Base-by-base conservation (phyloP, 805 yeast species). In the Metschnikowia baotianmanensis region DNA sequence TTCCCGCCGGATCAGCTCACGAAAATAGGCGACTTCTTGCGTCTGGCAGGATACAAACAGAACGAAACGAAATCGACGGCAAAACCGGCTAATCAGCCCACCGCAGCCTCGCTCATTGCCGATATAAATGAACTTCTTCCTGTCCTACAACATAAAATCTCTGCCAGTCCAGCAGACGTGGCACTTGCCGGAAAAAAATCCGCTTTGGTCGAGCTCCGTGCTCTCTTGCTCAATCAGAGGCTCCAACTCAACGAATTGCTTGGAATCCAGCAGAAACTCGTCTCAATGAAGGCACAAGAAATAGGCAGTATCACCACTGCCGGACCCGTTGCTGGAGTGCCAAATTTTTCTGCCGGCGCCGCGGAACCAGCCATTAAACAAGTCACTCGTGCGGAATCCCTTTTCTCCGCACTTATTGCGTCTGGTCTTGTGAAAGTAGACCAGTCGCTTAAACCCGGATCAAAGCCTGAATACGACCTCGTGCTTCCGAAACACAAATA, bases 1-100 rank as follows among this genome's bases (percentile, higher is more conserved):
- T 90, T 95, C 58, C 83, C 87, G 11, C 70, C 67, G 25, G 82
- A 78, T 4, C 83, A 86, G 29, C 67, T 90, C 48, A 78, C 77
- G 21, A 78, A 74, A 54, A 85, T 93, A 42, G 96, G 87, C 51
- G 71, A 66, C 31, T 93, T 89, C 57, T 65, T 95, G 47, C 47
- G 44, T 25, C 67, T 61, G 48, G 62, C 67, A 4, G 63, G 65
- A 12, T 57, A 54, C 44, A 43, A 40, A 13, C 38, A 34, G 20
- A 31, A 18, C 7, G 52, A 44, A 6, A 21, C 21, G 15, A 20
- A 31, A 15, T 34, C 39, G 24, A 30, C 22, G 5, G 27, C 29
- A 12, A 42, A 31, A 6, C 30, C 21, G 28, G 13, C 15, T 8
- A 11, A 11, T 25, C 28, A 12, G 19, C 38, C 29, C 15, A 39